phyloP scores from a whole-genome alignment of 2,329 filamentous ascomycete genomes.

The Phaeophleospora eucalypticola region DNA sequence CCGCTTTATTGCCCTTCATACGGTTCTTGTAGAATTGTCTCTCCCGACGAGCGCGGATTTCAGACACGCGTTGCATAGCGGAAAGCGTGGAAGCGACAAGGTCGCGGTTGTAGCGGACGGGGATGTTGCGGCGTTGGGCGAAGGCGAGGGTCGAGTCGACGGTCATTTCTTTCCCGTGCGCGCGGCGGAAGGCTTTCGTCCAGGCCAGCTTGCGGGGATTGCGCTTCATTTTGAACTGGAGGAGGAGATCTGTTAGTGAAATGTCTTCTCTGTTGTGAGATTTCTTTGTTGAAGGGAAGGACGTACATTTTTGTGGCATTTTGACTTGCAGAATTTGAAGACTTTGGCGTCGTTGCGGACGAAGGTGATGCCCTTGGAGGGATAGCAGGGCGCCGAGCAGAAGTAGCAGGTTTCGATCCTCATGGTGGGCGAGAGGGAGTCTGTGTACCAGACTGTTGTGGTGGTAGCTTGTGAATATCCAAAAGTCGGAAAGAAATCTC shows the following conservation, averaged over 20 bases:
- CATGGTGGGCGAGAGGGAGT: conserved; percentile 5
- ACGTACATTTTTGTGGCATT: conserved; percentile 59
- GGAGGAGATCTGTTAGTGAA: no score
- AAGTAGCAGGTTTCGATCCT: conserved; percentile 67
- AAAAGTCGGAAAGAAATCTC: neutral
- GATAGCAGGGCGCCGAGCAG: conserved; percentile 65
- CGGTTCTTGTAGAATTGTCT: conserved; percentile 89
- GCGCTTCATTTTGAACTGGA: conserved; percentile 93
- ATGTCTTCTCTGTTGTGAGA: no score
- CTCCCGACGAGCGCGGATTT: conserved; percentile 80
- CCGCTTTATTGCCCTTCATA: conserved; percentile 84
- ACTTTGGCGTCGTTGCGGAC: conserved; percentile 62
- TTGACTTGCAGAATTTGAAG: conserved; percentile 64
- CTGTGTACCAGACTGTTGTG: neutral
- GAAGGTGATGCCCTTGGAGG: conserved; percentile 62
- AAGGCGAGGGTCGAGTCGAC: conserved; percentile 94
- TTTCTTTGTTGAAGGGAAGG: neutral
- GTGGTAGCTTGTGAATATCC: neutral
- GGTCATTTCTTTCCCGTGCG: conserved; percentile 77
- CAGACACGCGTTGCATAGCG: conserved; percentile 85
- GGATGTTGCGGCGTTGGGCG: conserved; percentile 86
- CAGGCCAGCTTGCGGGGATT: conserved; percentile 95
- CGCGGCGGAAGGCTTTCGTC: conserved; percentile 89
- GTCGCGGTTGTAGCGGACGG: conserved; percentile 92
- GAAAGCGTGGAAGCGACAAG: conserved; percentile 81